Evolutionary conservation across 2,329 filamentous ascomycete species (phyloP).

Genomic region (Erysiphe neolycopersici): DNA sequence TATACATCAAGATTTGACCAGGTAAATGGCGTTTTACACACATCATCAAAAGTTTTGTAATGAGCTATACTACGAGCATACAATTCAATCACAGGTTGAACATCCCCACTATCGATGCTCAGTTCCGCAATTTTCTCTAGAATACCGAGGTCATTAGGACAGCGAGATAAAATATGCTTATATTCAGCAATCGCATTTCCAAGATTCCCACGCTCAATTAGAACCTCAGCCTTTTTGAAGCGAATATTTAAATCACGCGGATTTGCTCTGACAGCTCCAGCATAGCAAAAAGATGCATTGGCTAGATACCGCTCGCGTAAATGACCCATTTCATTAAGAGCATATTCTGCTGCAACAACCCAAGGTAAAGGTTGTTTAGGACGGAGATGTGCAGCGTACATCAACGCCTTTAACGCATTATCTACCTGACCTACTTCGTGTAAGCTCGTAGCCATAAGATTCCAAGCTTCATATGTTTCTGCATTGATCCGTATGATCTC

Average conservation of each 20-base stretch:
- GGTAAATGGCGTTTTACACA: conserved; percentile 4
- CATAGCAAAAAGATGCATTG: conserved; percentile 30
- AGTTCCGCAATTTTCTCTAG: conserved; percentile 14
- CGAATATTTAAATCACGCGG: conserved; percentile 25
- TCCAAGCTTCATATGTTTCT: conserved; percentile 39
- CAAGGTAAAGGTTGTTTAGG: conserved; percentile 32
- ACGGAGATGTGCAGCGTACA: conserved; percentile 34
- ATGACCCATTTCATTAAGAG: conserved; percentile 1
- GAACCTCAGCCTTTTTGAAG: conserved; percentile 30
- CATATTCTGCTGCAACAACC: conserved; percentile 17
- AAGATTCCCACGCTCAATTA: conserved; percentile 26
- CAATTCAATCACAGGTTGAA: conserved; percentile 12
- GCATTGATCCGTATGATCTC: conserved; percentile 43
- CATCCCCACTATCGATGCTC: conserved; percentile 13
- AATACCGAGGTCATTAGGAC: conserved; percentile 20
- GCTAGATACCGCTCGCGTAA: conserved; percentile 9
- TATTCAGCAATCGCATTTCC: conserved; percentile 29
- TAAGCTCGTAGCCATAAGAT: conserved; percentile 31
- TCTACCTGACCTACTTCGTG: conserved; percentile 29
- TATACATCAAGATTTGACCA: conserved; percentile 80
- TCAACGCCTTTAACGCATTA: conserved; percentile 29
- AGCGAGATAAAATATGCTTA: conserved; percentile 22
- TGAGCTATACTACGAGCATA: conserved; percentile 13
- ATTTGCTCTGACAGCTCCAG: conserved; percentile 30
- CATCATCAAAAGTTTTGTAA: conserved; percentile 4